Base-by-base conservation (phyloP, 495 filamentous ascomycete genomes). In the Hypoxylon perforatum region DNA sequence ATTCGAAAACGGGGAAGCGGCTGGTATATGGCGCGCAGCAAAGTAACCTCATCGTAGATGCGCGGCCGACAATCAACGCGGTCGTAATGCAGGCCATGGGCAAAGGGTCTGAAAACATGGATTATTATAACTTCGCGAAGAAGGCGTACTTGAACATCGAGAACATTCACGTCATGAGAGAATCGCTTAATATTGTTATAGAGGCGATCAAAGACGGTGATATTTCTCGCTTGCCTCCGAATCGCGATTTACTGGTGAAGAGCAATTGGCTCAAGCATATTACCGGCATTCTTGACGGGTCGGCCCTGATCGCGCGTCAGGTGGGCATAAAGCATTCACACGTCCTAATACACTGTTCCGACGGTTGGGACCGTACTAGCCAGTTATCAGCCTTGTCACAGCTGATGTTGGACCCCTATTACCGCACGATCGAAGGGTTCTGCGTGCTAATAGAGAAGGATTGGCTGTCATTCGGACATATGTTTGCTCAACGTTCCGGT, bases 121-220 rank as follows among this genome's bases (percentile, higher is more conserved):
- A 97, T 51, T 91, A 97, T 75, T 99, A 99, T 76, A 90, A 88
- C 50, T 93, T 92, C 70, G 92, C 92, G 25, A 92, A 91, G 39
- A 97, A 97, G 73, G 91, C 90, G 0, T 97, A 95, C 69, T 83
- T 99, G n/a, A 94, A 94, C 45, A 99, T 99, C 71, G 95, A 96
- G 74, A 99, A 99, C 67, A 98, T 99, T 61, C 95, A 99, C 73
- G 94, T 97, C 56, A 99, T 99, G 95, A 85, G 95, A 58, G 90
- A 93, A 49, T 97, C 94, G 2, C 77, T 99, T 53, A 88, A 90
- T 44, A 96, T 91, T 57, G 91, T 99, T 21, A 81, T 98, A 47
- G 93, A 95, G 57, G 89, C 94, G 9, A 79, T 99, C 70, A 97
- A 97, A 72, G 94, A 98, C 49, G 91, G 92, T 3, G 95, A 99